These are phyloP conservation scores for Dioscorea dumetorum DNA, from an alignment of 106 monocot genomes.

Conservation along the genomic window DNA sequence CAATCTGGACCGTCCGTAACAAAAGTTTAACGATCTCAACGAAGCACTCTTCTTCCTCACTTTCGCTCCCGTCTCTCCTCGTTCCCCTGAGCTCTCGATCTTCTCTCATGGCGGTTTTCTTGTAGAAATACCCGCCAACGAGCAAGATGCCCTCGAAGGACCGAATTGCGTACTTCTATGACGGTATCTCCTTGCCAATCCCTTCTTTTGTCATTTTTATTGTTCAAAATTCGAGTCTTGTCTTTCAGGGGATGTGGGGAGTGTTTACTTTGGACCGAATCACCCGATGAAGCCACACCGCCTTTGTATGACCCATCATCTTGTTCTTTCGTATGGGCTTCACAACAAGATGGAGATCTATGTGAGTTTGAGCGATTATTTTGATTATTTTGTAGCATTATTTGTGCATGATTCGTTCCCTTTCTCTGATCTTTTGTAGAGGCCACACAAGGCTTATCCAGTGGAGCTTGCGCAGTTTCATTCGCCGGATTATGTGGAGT, in stretches of 20 bases:
- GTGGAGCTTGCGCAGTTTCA: slow-evolving; percentile 96
- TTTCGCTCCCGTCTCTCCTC: not conserved
- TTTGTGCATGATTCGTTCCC: slow-evolving; percentile 1
- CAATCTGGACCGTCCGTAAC: too few species aligned
- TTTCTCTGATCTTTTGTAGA: slow-evolving; percentile 32
- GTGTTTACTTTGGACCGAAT: slow-evolving; percentile 96
- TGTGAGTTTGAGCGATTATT: slow-evolving; percentile 46
- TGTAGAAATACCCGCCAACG: not conserved
- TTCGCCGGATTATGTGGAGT: slow-evolving; percentile 92
- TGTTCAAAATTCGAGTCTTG: not conserved
- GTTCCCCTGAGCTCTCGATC: not conserved
- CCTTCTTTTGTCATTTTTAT: not conserved
- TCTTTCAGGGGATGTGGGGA: slow-evolving; percentile 85
- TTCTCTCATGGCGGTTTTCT: slow-evolving; percentile 8
- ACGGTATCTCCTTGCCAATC: slow-evolving; percentile 24
- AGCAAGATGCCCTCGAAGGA: slow-evolving; percentile 43
- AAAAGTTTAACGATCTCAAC: too few species aligned
- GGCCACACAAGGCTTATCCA: slow-evolving; percentile 96
- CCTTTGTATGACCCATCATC: slow-evolving; percentile 96
- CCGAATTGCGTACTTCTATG: slow-evolving; percentile 58
- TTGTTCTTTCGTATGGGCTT: slow-evolving; percentile 90
- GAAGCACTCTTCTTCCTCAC: not conserved
- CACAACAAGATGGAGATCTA: slow-evolving; percentile 99
- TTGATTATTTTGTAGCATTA: not conserved
- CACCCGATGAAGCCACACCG: slow-evolving; percentile 99